Evolutionary conservation across 2,329 filamentous ascomycete genomes (phyloP).

Genomic region (Emergomyces pasteurianus): DNA sequence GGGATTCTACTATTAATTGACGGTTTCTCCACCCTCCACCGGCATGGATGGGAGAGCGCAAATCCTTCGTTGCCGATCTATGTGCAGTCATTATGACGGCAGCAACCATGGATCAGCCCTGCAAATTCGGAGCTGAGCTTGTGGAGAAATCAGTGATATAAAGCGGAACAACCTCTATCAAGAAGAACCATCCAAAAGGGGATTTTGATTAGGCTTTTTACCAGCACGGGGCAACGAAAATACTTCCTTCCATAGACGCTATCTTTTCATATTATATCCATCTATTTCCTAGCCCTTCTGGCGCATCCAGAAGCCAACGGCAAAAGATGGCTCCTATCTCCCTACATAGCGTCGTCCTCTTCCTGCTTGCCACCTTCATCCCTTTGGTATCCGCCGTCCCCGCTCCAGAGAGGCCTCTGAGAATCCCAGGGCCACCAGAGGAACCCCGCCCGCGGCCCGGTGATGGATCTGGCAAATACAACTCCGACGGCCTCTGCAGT

Average conservation of each 20-base stretch:
- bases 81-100: background rate
- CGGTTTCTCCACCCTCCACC: background rate
- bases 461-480: background rate
- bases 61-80: background rate
- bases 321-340: background rate
- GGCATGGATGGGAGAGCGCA: too few relatives aligned
- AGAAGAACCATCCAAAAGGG: background rate
- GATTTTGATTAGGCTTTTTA: background rate
- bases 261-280: background rate
- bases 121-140: background rate
- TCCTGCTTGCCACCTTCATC: background rate
- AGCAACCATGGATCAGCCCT: background rate
- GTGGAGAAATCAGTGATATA: background rate
- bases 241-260: background rate
- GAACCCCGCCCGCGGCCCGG: background rate
- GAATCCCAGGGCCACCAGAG: background rate
- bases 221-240: background rate
- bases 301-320: background rate
- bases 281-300: background rate
- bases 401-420: background rate
- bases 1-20: background rate
- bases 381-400: background rate
- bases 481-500: background rate
- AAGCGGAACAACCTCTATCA: background rate
- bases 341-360: background rate